Conservation (phyloP, 1,284 basidiomycete species). For the Ganoderma lingzhi region DNA sequence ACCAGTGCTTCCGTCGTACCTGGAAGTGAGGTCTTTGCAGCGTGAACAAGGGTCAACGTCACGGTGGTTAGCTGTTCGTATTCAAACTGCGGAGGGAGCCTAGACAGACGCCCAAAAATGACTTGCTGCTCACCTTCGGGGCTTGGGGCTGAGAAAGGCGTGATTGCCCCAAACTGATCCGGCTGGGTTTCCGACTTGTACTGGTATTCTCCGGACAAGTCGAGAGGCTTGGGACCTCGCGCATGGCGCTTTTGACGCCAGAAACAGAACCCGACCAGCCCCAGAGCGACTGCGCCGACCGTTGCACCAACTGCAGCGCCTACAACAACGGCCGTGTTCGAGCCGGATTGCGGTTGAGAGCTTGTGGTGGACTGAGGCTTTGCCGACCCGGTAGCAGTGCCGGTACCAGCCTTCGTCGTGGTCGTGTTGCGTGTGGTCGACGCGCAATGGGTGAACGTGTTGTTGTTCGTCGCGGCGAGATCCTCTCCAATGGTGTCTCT, state of each 20-base stretch:
- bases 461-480: conserved; percentile 32
- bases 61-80: neutral
- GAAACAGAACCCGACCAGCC: conserved; percentile 18
- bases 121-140: conserved; percentile 9
- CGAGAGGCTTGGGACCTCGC: conserved; percentile 25
- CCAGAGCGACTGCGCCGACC: conserved; percentile 10
- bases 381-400: neutral
- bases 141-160: conserved; percentile 27
- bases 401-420: neutral
- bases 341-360: neutral
- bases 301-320: conserved; percentile 28
- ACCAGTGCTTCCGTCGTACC: conserved; percentile 12
- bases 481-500: conserved; percentile 24
- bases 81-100: too few species aligned
- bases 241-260: conserved; percentile 9
- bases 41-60: neutral
- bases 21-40: neutral
- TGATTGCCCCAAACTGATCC: conserved; percentile 17
- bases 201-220: conserved; percentile 26
- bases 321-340: conserved; percentile 18
- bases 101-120: neutral
- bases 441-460: conserved; percentile 34
- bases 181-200: conserved; percentile 12
- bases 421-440: conserved; percentile 25
- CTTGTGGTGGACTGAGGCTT: conserved; percentile 7